These are phyloP conservation scores for Rhododendron molle DNA, from an alignment of 148 eudicot species.

Conservation along the genomic window DNA sequence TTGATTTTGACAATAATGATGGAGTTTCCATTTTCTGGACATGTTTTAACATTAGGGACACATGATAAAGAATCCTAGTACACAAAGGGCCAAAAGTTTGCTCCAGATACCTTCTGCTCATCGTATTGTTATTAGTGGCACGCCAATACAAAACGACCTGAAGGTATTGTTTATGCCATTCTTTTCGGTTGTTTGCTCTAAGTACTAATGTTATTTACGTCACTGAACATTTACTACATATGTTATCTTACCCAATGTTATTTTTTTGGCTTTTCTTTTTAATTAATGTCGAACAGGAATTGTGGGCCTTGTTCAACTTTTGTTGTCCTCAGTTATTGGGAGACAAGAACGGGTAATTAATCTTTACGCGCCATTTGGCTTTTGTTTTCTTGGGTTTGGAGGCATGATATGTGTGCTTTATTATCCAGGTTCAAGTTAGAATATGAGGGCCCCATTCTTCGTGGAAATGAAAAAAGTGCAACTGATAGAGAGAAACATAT, in stretches of 20 bases:
- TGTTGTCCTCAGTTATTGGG: constrained; percentile 92
- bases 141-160: constrained; percentile 90
- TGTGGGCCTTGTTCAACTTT: constrained; percentile 95
- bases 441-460: constrained; percentile 71
- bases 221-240: neutral
- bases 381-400: neutral
- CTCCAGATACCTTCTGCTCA: constrained; percentile 80
- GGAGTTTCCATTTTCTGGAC: constrained; percentile 5
- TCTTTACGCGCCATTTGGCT: neutral
- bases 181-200: neutral
- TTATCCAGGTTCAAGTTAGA: constrained; percentile 66
- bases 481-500: constrained; percentile 76
- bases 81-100: constrained; percentile 97
- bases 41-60: constrained; percentile 57
- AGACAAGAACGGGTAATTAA: constrained; percentile 71
- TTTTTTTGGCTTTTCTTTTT: neutral
- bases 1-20: neutral
- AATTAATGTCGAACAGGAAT: constrained; percentile 45
- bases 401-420: constrained; percentile 7
- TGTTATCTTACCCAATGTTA: neutral
- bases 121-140: constrained; percentile 94
- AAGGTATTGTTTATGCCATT: constrained; percentile 46
- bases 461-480: constrained; percentile 91
- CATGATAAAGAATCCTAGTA: constrained; percentile 92
- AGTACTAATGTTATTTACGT: neutral